Evolutionary conservation across 2,329 filamentous ascomycete species (phyloP).

Genomic region (Mycosphaerelloides madeirae): DNA sequence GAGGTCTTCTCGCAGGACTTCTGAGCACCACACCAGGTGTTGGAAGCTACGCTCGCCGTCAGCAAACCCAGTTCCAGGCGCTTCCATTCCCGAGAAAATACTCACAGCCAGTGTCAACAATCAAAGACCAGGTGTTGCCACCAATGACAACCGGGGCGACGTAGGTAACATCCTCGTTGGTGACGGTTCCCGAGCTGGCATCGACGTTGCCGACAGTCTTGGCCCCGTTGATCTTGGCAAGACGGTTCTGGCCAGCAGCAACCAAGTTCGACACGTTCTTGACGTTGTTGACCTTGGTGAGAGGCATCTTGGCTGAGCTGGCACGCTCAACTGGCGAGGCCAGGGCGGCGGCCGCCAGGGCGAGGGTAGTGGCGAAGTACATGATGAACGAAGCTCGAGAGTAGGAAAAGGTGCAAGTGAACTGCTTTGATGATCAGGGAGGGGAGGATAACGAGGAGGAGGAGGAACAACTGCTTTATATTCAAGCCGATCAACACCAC

Average conservation of each 20-base stretch:
- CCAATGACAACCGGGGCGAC: conserved; percentile 17
- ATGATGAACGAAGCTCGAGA: too few relatives aligned
- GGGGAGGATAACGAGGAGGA: too few relatives aligned
- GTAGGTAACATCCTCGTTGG: conserved; percentile 18
- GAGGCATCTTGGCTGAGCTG: conserved; percentile 1
- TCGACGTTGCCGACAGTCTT: conserved; percentile 2
- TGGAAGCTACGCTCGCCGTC: conserved; percentile 11
- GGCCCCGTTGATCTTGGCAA: conserved; percentile 12
- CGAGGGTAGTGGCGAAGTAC: too few relatives aligned
- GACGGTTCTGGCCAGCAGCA: conserved; percentile 8
- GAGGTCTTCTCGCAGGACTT: conserved; percentile 16
- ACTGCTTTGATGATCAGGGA: too few relatives aligned
- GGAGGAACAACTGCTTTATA: too few relatives aligned
- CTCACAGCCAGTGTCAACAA: conserved; percentile 20
- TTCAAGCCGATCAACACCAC: too few relatives aligned
- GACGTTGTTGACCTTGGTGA: conserved; percentile 10
- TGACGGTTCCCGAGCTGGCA: conserved; percentile 15
- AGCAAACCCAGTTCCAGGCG: neutral
- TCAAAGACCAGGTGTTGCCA: conserved; percentile 14
- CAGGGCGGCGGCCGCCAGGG: too few relatives aligned
- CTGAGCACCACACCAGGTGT: conserved; percentile 22
- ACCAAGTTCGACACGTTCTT: conserved; percentile 15
- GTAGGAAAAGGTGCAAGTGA: too few relatives aligned
- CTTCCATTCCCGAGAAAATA: neutral
- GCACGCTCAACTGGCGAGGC: too few relatives aligned